These are phyloP conservation scores for Pseudocercospora musae DNA, from an alignment of 2,329 filamentous ascomycete genomes.

Conservation along the genomic window DNA sequence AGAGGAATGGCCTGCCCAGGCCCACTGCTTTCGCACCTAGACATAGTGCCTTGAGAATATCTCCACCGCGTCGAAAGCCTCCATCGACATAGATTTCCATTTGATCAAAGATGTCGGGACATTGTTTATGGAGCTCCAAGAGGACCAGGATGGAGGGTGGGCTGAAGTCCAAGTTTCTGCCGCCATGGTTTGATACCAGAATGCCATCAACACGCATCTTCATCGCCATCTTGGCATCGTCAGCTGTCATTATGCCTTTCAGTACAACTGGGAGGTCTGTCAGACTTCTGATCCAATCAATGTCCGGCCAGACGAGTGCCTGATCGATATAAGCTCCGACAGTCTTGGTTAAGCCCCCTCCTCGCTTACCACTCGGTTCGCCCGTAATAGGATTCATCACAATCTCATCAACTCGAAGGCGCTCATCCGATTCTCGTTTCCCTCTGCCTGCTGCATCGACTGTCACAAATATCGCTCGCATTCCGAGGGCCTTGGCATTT, in stretches of 20 bases:
- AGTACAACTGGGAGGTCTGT: constrained; percentile 31
- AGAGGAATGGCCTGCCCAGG: constrained; percentile 59
- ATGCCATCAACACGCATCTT: constrained; percentile 45
- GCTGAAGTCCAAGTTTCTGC: constrained; percentile 34
- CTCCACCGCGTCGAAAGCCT: constrained; percentile 60
- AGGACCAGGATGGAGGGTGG: constrained; percentile 56
- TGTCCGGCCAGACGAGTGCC: constrained; percentile 49
- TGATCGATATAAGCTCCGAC: constrained; percentile 57
- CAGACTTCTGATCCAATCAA: constrained; percentile 38
- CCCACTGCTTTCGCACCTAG: constrained; percentile 61
- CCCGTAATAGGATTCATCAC: constrained; percentile 37
- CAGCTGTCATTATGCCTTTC: constrained; percentile 40
- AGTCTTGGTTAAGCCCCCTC: constrained; percentile 49
- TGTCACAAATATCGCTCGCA: constrained; percentile 57
- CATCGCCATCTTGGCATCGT: constrained; percentile 41
- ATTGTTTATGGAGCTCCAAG: constrained; percentile 59
- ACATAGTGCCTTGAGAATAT: constrained; percentile 65
- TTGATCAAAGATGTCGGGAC: constrained; percentile 44
- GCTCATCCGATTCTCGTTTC: constrained; percentile 52
- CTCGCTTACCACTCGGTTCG: constrained; percentile 48
- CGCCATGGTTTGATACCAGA: constrained; percentile 47
- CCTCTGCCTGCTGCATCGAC: constrained; percentile 57
- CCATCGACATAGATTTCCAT: constrained; percentile 60
- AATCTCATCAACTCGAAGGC: constrained; percentile 26
- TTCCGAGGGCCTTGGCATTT: constrained; percentile 45